These are phyloP conservation scores for Globisporangium megalacanthum DNA, from an alignment of 352 stramenopile species.

Conservation along the genomic window DNA sequence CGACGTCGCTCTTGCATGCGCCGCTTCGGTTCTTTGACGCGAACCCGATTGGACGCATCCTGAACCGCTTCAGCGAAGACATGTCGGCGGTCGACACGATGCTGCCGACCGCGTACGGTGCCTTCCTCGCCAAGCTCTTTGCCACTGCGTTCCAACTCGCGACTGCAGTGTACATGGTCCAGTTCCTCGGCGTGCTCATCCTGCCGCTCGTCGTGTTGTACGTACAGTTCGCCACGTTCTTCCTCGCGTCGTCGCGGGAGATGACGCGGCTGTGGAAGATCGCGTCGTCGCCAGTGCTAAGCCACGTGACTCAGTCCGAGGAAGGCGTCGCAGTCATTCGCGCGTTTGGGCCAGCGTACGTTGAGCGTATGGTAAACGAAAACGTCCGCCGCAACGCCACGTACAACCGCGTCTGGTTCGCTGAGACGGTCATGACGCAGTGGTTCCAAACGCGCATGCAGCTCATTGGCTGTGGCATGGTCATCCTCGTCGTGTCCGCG, in stretches of 20 bases:
- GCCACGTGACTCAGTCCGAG: constrained; percentile 26
- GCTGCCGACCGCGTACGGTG: constrained; percentile 11
- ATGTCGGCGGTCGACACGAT: constrained; percentile 81
- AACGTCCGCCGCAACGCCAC: constrained; percentile 13
- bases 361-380: constrained; percentile 19
- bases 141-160: constrained; percentile 54
- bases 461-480: not conserved
- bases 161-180: constrained; percentile 57
- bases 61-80: constrained; percentile 84
- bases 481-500: not conserved
- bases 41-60: constrained; percentile 77
- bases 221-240: constrained; percentile 23
- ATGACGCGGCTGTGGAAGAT: constrained; percentile 27
- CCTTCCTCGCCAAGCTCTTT: constrained; percentile 37
- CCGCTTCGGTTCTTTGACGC: constrained; percentile 88
- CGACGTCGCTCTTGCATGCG: constrained; percentile 59
- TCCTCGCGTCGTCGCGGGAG: constrained; percentile 27
- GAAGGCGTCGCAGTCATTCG: constrained; percentile 33
- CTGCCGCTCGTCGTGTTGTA: constrained; percentile 45
- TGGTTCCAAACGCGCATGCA: not conserved
- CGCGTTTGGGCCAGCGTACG: constrained; percentile 20
- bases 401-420: not conserved
- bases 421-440: not conserved
- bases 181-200: constrained; percentile 57
- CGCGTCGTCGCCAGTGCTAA: constrained; percentile 27